These are phyloP conservation scores for Monosporozyma unispora DNA, from an alignment of 805 yeast species.

Conservation along the genomic window DNA sequence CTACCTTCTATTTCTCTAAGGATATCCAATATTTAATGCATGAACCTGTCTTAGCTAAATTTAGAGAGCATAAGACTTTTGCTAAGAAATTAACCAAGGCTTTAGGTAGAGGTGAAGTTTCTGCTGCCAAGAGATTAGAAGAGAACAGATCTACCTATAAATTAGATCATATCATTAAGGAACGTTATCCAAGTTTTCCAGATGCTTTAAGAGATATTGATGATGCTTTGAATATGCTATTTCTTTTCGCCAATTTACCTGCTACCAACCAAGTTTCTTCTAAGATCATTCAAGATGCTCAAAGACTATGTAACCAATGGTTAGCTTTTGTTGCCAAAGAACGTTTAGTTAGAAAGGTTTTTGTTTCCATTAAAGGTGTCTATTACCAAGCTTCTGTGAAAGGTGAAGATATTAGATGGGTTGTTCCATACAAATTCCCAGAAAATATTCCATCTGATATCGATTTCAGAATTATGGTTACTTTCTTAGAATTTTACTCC, in stretches of 20 bases:
- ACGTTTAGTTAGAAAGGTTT: slow-evolving; percentile 72
- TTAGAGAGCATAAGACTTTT: slow-evolving; percentile 92
- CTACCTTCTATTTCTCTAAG: slow-evolving; percentile 86
- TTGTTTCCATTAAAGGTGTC: slow-evolving; percentile 94
- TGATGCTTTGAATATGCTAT: slow-evolving; percentile 92
- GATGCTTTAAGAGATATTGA: slow-evolving; percentile 92
- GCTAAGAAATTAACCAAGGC: slow-evolving; percentile 85
- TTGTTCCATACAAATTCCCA: slow-evolving; percentile 94
- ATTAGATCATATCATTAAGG: slow-evolving; percentile 84
- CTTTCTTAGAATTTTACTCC: slow-evolving; percentile 91
- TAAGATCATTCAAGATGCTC: slow-evolving; percentile 81
- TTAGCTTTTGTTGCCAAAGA: slow-evolving; percentile 85
- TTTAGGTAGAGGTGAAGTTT: slow-evolving; percentile 83
- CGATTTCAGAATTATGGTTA: slow-evolving; percentile 93
- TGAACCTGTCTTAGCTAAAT: slow-evolving; percentile 85
- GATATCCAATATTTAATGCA: slow-evolving; percentile 93
- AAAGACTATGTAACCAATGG: slow-evolving; percentile 86
- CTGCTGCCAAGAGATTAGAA: slow-evolving; percentile 81
- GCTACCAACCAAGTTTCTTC: slow-evolving; percentile 78
- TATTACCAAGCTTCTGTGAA: slow-evolving; percentile 83
- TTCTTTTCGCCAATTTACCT: slow-evolving; percentile 89
- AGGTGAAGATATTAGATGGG: slow-evolving; percentile 94
- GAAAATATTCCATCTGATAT: slow-evolving; percentile 89
- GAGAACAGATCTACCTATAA: slow-evolving; percentile 61
- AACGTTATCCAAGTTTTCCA: slow-evolving; percentile 86